Base-by-base conservation (phyloP, 345 rosid genomes). In the Bruguiera sexangula region DNA sequence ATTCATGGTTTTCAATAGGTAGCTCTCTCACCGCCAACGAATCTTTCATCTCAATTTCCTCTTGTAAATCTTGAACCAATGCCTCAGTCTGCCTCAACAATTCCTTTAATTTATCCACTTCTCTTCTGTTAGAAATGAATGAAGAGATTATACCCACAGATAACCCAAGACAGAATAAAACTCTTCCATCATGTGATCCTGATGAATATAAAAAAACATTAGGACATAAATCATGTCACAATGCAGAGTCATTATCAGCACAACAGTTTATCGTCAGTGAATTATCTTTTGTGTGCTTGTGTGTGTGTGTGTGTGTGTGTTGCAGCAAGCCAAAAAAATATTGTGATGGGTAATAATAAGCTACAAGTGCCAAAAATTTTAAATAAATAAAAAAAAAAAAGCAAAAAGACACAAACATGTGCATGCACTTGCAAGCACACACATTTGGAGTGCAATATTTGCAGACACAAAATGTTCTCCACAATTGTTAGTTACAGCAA, bases 1-100 rank as follows among this genome's bases (percentile, higher is more conserved):
- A 74, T 75, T 72, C 81, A 57, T 48, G 69, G 32, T 81, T 83
- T 76, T 85, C 91, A 83, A 78, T 71, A 15, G 82, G 72, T 55
- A 81, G 81, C 78, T 85, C 89, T 78, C 84, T 80, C 71, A 85
- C 82, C 4, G 86, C 86, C 81, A 83, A 22, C 53, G 81, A 86
- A 66, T 86, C 92, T 83, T 85, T 85, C 84, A 76, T 82, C 80
- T 88, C 88, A 24, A 90, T 85, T 75, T 88, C 96, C 58, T 88
- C 96, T 53, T 89, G 91, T 48, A 94, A 76, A 81, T 87, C 95
- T 76, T 85, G 90, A 66, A 85, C 96, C 83, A 90, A 73, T 78
- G 78, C 84, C 62, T 89, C 86, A 11, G 86, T 78, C 71, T 83
- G 87, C 85, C 82, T 86, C 82, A 82, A 73, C 71, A 79, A 68